Base-by-base conservation (phyloP, 768 basidiomycete genomes). In the Kwoniella shandongensis region DNA sequence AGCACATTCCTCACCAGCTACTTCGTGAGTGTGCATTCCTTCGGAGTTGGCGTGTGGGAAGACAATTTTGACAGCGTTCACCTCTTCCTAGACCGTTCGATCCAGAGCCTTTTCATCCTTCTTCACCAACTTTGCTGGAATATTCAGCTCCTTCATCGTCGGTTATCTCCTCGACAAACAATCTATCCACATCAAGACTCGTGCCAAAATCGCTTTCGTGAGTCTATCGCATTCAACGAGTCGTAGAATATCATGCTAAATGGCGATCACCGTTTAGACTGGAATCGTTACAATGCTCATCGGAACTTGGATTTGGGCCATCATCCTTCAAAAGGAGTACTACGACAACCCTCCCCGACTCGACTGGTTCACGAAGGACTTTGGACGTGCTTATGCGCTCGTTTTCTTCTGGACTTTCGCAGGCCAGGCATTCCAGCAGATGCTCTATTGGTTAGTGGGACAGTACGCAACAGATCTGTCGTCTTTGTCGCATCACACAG, bases 81-180 rank as follows among this genome's bases (percentile, higher is more conserved):
- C 46, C 18, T 20, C 15, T 17, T 18, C 18, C 15, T 44, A 63
- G 61, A 67, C 66, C 46, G 66, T 67, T 25, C 63, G 67, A 57
- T 49, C 61, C 3, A 50, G 62, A 57, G 61, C 63, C 17, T 62
- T 71, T 44, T 68, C 66, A 8, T 68, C 70, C 4, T 66, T 71
- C 62, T 61, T 71, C 50, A 64, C 70, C 55, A 59, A 59, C 48
- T 71, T 71, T 44, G 66, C 70, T 36, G 69, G 69, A 15, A 71
- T 71, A 57, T 57, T 67, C 57, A 63, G 61, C 27, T 67, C 66
- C 4, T 67, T 65, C 59, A 57, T 62, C 12, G 65, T 71, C 38
- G 69, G 61, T 45, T 63, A 26, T 38, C 52, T 63, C 17, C 57
- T 66, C 4, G 65, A 66, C 36, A 57, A 58, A 48, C 65, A 66